Conservation (phyloP, 208 protist genomes). For the Leishmania tarentolae region DNA sequence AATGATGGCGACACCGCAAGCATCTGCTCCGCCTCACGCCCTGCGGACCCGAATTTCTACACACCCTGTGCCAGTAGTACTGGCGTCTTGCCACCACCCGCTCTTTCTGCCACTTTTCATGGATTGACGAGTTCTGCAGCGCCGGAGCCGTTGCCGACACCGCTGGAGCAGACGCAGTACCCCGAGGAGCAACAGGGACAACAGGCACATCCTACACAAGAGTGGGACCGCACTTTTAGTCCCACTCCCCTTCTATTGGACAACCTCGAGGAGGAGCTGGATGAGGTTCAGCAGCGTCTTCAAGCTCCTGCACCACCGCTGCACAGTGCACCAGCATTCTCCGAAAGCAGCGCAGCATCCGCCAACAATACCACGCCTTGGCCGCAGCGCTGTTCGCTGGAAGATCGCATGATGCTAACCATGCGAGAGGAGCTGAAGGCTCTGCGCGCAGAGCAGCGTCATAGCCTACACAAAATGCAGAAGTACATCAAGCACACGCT, state of each 20-base stretch:
- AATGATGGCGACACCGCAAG: too few species aligned
- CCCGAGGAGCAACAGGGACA: neutral
- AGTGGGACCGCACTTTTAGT: constrained; percentile 5
- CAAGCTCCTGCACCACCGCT: neutral
- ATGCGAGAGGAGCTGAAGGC: constrained; percentile 21
- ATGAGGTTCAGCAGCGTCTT: constrained; percentile 7
- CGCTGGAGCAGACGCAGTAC: neutral
- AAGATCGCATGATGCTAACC: neutral
- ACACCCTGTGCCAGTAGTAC: neutral
- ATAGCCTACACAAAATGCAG: constrained; percentile 20
- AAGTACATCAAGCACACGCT: constrained; percentile 15
- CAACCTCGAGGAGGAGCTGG: constrained; percentile 1
- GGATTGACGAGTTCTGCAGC: neutral
- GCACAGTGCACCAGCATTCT: neutral
- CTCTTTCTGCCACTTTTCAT: neutral
- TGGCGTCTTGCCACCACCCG: neutral
- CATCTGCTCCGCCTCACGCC: neutral
- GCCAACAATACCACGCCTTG: neutral
- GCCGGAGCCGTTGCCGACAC: neutral
- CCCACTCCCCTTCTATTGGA: constrained; percentile 4
- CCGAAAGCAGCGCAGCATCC: neutral
- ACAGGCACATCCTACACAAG: neutral
- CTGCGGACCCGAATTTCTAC: constrained; percentile 2
- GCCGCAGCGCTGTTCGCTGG: neutral
- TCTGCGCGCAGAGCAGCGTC: constrained; percentile 23